phyloP scores from a whole-genome alignment of 2,329 filamentous ascomycete species.

The Trichoderma hamatum region DNA sequence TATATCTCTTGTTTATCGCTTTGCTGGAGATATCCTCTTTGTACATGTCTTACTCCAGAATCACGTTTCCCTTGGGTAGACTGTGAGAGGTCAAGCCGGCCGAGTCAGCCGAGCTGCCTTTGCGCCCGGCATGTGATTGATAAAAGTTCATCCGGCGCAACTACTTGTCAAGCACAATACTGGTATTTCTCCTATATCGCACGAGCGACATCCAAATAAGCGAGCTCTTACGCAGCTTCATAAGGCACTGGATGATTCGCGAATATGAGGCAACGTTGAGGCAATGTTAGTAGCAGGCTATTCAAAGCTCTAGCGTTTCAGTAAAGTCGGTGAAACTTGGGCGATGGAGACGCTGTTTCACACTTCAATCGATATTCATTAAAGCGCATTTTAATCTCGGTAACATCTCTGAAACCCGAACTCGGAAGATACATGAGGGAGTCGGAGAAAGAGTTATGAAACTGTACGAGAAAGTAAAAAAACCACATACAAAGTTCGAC shows the following conservation, averaged over 20 bases:
- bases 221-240: background rate
- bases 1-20: background rate
- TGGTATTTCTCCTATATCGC: background rate
- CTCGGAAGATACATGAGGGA: background rate
- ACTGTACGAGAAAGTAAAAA: background rate
- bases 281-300: background rate
- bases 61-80: background rate
- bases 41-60: background rate
- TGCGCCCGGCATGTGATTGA: background rate
- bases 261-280: background rate
- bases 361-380: background rate
- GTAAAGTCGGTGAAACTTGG: conserved; percentile 1
- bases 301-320: background rate
- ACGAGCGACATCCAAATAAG: background rate
- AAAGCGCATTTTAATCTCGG: background rate
- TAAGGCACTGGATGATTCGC: too few species aligned
- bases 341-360: conserved; percentile 10
- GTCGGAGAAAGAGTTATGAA: background rate
- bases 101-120: background rate
- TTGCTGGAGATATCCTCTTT: background rate
- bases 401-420: background rate
- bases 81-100: background rate
- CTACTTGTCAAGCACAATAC: background rate
- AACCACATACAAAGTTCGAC: background rate
- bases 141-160: background rate